Percentiles rank a stretch among this genome's conserved stretches.
phyloP scores from a whole-genome alignment of 306 rosid genomes.

The Dryas alaskensis region DNA sequence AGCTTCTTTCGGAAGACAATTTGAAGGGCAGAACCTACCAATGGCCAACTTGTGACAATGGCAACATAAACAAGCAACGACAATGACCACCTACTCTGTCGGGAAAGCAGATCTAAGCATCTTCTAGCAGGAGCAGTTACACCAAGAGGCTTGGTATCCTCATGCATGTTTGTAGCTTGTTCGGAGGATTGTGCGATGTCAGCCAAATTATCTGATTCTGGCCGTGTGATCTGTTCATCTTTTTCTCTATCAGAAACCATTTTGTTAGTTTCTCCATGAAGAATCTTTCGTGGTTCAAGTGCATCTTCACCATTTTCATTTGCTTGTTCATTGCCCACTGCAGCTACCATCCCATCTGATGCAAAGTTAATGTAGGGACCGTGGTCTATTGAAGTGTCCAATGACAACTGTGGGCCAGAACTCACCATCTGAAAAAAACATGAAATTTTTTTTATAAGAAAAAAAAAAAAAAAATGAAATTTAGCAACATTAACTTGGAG shows the following conservation, averaged over 20 bases:
- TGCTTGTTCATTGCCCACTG: conserved; percentile 48
- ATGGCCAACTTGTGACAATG: conserved; percentile 75
- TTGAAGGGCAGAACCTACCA: conserved; percentile 67
- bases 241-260: conserved; percentile 26
- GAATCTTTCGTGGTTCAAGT: conserved; percentile 26
- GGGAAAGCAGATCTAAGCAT: conserved; percentile 50
- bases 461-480: conserved; percentile 26
- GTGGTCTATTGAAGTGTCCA: conserved; percentile 60
- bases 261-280: conserved; percentile 25
- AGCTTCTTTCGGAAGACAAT: conserved; percentile 54
- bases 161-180: conserved; percentile 14
- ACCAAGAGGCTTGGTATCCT: conserved; percentile 28
- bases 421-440: conserved; percentile 40
- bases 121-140: conserved; percentile 41
- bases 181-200: conserved; percentile 18
- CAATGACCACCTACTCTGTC: conserved; percentile 52
- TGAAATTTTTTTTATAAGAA: conserved; percentile 1
- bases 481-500: conserved; percentile 27
- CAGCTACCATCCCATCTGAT: conserved; percentile 85
- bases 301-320: conserved; percentile 31
- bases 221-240: conserved; percentile 30
- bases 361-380: conserved; percentile 75
- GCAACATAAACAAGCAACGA: conserved; percentile 83
- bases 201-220: conserved; percentile 23
- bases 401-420: conserved; percentile 34